phyloP scores from a whole-genome alignment of 176 grass and related monocot species.

The Eragrostis nindensis region DNA sequence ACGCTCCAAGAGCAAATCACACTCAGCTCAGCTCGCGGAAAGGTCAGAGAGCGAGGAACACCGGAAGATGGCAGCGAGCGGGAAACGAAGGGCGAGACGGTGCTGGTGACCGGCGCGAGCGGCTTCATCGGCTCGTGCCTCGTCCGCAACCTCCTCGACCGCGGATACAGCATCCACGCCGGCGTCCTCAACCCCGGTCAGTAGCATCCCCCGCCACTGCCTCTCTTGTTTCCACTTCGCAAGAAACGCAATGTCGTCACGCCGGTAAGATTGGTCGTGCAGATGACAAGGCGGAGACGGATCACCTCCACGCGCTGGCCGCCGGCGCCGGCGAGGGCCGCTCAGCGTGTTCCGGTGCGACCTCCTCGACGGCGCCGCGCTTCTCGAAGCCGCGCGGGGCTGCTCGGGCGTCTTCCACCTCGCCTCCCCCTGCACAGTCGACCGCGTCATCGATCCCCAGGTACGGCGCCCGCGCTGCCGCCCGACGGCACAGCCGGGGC shows the following conservation, averaged over 20 bases:
- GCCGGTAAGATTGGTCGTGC: not conserved
- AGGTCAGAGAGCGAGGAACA: too few species aligned
- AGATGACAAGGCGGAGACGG: slow-evolving; percentile 85
- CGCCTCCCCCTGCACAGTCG: slow-evolving; percentile 75
- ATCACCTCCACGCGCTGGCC: slow-evolving; percentile 68
- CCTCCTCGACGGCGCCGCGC: slow-evolving; percentile 65
- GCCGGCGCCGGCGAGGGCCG: slow-evolving; percentile 41
- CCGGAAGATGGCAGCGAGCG: not conserved
- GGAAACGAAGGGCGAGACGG: slow-evolving; percentile 33
- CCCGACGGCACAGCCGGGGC: too few species aligned
- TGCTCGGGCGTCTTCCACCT: slow-evolving; percentile 83
- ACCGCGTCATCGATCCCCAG: slow-evolving; percentile 78
- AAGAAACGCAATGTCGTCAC: not conserved
- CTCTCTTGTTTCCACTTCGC: too few species aligned
- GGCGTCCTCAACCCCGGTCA: slow-evolving; percentile 77
- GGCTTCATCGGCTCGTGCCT: slow-evolving; percentile 87
- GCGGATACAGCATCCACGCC: slow-evolving; percentile 78
- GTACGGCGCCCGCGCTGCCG: slow-evolving; percentile 4
- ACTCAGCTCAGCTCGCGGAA: too few species aligned
- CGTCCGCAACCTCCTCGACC: slow-evolving; percentile 65
- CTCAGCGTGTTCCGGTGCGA: slow-evolving; percentile 70
- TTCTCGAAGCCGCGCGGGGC: slow-evolving; percentile 55
- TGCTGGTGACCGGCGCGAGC: slow-evolving; percentile 84
- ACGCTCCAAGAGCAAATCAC: too few species aligned
- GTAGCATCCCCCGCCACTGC: too few species aligned